Evolutionary conservation across 176 grass and related monocot genomes (phyloP).

Genomic region (Aegilops sharonensis): DNA sequence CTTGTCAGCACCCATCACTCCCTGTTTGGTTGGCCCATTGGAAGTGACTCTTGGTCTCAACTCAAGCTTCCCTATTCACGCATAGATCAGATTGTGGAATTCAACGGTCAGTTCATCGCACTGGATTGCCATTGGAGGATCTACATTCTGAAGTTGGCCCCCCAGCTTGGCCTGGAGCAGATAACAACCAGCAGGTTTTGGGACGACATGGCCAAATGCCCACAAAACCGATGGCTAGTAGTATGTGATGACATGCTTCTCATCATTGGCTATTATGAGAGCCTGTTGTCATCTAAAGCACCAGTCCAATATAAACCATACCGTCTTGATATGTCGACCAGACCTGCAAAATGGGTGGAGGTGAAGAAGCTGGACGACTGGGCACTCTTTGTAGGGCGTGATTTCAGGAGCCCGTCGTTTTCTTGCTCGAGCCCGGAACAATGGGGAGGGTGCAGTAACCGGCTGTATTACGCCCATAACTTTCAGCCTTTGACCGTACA

Average conservation of each 20-base stretch:
- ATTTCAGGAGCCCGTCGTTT: background rate
- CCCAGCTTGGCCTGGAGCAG: background rate
- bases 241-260: background rate
- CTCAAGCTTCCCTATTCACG: background rate
- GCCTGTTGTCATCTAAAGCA: background rate
- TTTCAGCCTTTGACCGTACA: background rate
- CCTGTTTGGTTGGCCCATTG: background rate
- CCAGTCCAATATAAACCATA: background rate
- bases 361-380: background rate
- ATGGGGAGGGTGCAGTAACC: background rate
- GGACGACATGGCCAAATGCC: background rate
- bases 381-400: slow-evolving; percentile 6
- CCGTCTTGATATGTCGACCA: slow-evolving; percentile 1
- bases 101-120: background rate
- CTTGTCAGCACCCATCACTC: background rate
- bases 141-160: background rate
- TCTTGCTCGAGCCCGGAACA: background rate
- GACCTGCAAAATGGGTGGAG: slow-evolving; percentile 13
- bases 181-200: background rate
- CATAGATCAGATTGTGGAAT: background rate
- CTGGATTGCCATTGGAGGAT: background rate
- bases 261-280: background rate
- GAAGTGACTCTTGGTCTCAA: background rate
- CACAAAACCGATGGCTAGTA: background rate
- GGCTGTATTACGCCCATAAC: background rate